Conservation (phyloP, 345 rosid species). For the Eucalyptus regnans region DNA sequence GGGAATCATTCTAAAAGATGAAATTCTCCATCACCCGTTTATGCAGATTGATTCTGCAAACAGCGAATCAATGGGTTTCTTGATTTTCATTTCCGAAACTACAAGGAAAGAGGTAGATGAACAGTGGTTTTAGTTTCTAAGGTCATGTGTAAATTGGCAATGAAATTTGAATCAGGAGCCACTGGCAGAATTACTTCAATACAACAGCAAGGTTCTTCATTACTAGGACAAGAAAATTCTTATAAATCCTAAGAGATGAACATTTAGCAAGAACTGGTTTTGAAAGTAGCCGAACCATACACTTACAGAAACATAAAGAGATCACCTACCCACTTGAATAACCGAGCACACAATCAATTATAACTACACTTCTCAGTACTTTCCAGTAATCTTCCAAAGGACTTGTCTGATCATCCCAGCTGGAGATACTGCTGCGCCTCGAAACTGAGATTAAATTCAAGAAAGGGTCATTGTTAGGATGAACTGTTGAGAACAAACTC, state of each 20-base stretch:
- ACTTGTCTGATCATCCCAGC: conserved; percentile 59
- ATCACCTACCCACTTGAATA: background rate
- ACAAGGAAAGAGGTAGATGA: background rate
- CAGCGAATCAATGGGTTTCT: background rate
- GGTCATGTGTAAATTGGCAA: background rate
- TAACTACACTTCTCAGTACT: conserved; percentile 1
- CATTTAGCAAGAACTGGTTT: background rate
- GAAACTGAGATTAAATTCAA: conserved; percentile 31
- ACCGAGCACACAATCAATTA: background rate
- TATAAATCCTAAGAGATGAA: background rate
- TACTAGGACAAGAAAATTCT: background rate
- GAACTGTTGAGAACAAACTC: background rate
- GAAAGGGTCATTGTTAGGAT: background rate
- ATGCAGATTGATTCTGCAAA: background rate
- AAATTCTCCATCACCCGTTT: background rate
- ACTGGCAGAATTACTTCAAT: background rate
- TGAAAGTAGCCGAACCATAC: background rate
- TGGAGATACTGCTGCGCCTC: conserved; percentile 49
- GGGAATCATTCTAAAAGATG: background rate
- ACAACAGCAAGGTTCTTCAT: background rate
- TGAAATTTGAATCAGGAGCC: background rate
- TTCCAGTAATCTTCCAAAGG: conserved; percentile 41
- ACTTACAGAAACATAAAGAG: background rate
- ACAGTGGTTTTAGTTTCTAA: background rate
- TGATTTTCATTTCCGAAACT: background rate